Evolutionary conservation across 257 asterid species (phyloP), one percentile per base, ranked within the genome.

Genomic region (Anisodus acutangulus): DNA sequence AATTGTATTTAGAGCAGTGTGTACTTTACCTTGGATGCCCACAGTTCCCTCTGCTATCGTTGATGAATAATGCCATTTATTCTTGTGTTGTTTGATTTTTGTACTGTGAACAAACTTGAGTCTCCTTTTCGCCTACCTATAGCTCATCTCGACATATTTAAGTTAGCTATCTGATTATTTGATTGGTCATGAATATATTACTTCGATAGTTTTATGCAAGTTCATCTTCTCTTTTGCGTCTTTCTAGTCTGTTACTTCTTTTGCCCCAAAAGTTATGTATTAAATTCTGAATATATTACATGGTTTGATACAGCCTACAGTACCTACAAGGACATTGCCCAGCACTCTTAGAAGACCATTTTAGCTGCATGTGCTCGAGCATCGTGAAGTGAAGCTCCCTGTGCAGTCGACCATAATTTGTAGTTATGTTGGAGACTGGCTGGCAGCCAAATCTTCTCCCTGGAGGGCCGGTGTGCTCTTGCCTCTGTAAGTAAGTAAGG

Each of bases 281-380:
- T 41, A 76, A 67, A 53, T 53, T 51, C 83, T 86, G 62, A 80
- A 26, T 66, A 22, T 35, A 57, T 63, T 39, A 51, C 57, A 31
- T 86, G 71, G 80, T 43, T 70, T 78, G 19, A 49, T 90, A 90
- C 92, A 94, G 98, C 87, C 68, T 86, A 85, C 92, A 79, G 67
- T 83, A 82, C 86, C 89, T 89, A 89, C 92, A 89, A 92, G 89
- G 84, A 90, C 89, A 66, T 87, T 85, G 94, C 95, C 71, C 87
- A 94, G 93, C 78, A 83, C 83, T 90, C 90, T 71, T 91, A 91
- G 22, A 93, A 89, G 90, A 90, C 95, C 84, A 80, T 92, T 88
- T 91, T 94, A 91, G 94, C 90, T 84, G 92, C 89, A 45, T 68
- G 83, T 78, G 90, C 79, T 85, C 31, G 88, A 91, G 86, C 92